Percentiles rank a stretch among this genome's conserved stretches.
phyloP scores from a whole-genome alignment of 257 asterid genomes.

The Striga asiatica region DNA sequence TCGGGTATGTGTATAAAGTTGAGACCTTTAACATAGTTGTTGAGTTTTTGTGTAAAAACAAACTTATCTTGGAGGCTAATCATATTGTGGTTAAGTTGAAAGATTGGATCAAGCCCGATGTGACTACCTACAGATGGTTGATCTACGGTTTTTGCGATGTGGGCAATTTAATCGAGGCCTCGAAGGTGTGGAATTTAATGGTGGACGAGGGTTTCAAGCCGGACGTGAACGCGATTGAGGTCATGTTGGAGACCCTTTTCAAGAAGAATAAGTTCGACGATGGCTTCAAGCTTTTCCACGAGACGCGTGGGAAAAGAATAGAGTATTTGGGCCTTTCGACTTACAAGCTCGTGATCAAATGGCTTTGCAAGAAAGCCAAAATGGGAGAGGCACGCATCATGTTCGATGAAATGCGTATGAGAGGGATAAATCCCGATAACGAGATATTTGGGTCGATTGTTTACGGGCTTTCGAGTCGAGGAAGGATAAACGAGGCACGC shows the following conservation, averaged over 20 bases:
- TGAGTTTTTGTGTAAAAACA: slow-evolving; percentile 45
- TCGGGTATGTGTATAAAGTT: slow-evolving; percentile 51
- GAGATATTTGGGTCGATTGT: slow-evolving; percentile 39
- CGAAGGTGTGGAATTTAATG: slow-evolving; percentile 81
- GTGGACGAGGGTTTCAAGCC: slow-evolving; percentile 63
- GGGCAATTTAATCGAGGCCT: slow-evolving; percentile 75
- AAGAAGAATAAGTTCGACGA: slow-evolving; percentile 44
- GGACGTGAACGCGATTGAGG: slow-evolving; percentile 25
- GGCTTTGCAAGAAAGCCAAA: slow-evolving; percentile 76
- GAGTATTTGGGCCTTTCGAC: slow-evolving; percentile 40
- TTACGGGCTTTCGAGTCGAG: slow-evolving; percentile 44
- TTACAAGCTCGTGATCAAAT: slow-evolving; percentile 50
- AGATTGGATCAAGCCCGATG: slow-evolving; percentile 42
- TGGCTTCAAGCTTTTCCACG: slow-evolving; percentile 63
- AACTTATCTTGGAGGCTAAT: slow-evolving; percentile 69
- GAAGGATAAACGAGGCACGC: slow-evolving; percentile 60
- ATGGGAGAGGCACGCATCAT: slow-evolving; percentile 41
- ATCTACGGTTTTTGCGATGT: slow-evolving; percentile 72
- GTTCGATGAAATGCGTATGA: slow-evolving; percentile 62
- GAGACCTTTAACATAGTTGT: slow-evolving; percentile 46
- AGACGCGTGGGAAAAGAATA: slow-evolving; percentile 40
- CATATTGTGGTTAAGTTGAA: slow-evolving; percentile 54
- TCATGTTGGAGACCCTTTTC: slow-evolving; percentile 59
- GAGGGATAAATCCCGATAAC: slow-evolving; percentile 42
- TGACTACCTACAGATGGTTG: slow-evolving; percentile 65